Percentiles rank a stretch among this genome's conserved stretches.
Evolutionary conservation across 441 rosid species (phyloP).

Genomic region (Gossypium armourianum): DNA sequence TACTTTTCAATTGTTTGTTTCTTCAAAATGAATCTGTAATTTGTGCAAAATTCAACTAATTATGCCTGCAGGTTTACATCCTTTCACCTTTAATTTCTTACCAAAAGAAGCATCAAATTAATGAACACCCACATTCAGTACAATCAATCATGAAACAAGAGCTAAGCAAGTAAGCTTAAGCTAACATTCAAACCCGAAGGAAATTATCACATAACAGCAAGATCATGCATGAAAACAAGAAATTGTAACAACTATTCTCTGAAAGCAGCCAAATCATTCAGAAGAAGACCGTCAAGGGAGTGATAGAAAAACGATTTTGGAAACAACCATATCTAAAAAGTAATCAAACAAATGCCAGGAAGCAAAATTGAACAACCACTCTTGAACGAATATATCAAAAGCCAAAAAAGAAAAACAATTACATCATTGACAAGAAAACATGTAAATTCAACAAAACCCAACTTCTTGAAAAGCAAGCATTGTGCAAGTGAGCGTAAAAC

Average conservation of each 20-base stretch:
- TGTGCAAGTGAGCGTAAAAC: neutral
- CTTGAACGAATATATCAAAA: neutral
- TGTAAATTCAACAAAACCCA: neutral
- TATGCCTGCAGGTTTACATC: neutral
- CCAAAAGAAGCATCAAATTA: neutral
- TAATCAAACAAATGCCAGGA: neutral
- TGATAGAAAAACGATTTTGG: neutral
- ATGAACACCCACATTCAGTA: neutral
- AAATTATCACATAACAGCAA: neutral
- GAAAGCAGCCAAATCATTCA: neutral
- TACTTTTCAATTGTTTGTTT: neutral
- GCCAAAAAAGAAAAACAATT: neutral
- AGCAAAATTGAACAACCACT: neutral
- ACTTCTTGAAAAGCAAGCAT: neutral
- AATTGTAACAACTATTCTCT: neutral
- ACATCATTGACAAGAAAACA: neutral
- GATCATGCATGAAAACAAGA: neutral
- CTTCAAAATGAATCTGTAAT: neutral
- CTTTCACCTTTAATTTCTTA: neutral
- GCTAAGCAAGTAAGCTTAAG: neutral
- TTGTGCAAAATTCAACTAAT: neutral
- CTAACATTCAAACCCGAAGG: neutral
- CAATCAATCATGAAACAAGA: neutral
- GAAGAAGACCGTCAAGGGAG: neutral
- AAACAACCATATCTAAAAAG: neutral